Base-by-base conservation (phyloP, 2,329 filamentous ascomycete genomes). In the Aaosphaeria arxii region DNA sequence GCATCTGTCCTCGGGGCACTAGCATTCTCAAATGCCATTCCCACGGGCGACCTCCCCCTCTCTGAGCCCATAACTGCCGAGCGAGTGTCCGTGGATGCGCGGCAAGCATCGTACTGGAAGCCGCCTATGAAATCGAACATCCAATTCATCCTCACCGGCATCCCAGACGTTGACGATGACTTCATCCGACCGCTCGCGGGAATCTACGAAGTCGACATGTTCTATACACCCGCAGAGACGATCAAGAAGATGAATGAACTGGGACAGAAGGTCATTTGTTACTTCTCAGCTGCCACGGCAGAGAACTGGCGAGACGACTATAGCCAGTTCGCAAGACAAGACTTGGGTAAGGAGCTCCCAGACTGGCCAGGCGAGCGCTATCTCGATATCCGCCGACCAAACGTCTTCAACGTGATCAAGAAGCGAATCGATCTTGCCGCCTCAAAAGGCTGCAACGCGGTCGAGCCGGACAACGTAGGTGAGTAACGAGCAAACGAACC, bases 381-480 rank as follows among this genome's bases (percentile, higher is more conserved):
- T 40, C 44, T 62, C 13, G 58, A 62, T 51, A 57, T 63, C 30
- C 31, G 55, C 13, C 46, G 50, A 11, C 40, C 46, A 4, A 58
- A 60, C 11, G 58, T 62, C 4, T 49, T 61, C 32, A 50, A 61
- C 7, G 53, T 62, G 11, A 62, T 63, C 43, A 49, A 55, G 49
- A 56, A 55, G 45, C 39, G 60, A n/a, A 59, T 63, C 29, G 57
- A 61, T 40, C 42, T 61, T 5, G 60, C 60, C 6, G 45, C 40
- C n/a, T 4, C 50, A 4, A 70, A 67, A 44, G 68, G 67, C 1
- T 72, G 69, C 43, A 63, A 70, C 50, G 66, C 66, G 5, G 62
- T 71, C 30, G 70, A 72, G 49, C 69, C 69, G 1, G 70, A 66
- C 44, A 66, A 66, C 47, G 54, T 63, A 40, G 59, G 51, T 62